Evolutionary conservation across 179 eudicot genomes (phyloP), one percentile per base, ranked within the genome.

Genomic region (Silene vulgaris): DNA sequence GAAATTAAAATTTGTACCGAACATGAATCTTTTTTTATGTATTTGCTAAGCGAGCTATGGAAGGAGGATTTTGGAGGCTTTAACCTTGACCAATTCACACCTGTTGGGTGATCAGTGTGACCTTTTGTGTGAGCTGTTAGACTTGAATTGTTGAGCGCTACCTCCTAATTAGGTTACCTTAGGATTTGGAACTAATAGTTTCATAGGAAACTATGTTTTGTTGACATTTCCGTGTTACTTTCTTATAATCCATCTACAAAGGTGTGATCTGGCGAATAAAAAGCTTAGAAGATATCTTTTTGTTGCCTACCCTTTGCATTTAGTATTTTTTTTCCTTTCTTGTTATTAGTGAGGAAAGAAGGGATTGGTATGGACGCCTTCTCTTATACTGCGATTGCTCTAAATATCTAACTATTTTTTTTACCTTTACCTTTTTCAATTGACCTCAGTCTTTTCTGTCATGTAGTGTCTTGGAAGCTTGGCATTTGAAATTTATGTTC

Each of bases 381-480:
- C 52, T 67, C 26, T n/a, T 67, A 35, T 67, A 21, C 66, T 20
- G 35, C 71, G 9, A 21, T 66, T 66, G 14, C 17, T 67, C 40
- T 35, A 23, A 40, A 62, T 14, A 26, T 62, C 35, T 62, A 23
- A 62, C 7, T 62, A 11, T 8, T 21, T 21, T 62, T 62, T 21
- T 3, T 62, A 28, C 66, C 16, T 62, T 59, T 59, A 19, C 26
- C 23, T 5, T 59, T 19, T 59, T 50, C 57, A 59, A 19, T 59
- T 59, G 20, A 19, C 21, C 63, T 50, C 59, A 14, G 4, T 13
- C 59, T 16, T 52, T 52, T 52, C 59, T 52, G 5, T 52, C 16
- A 14, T 11, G 56, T 52, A 52, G 59, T 52, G 57, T 69, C 57
- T 69, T 45, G 50, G 57, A 28, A 52, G 59, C 59, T 52, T 69